A percentile compares a stretch with the other conserved stretches of the same genome.
phyloP scores from a whole-genome alignment of 1,284 basidiomycete species.

The Retiboletus flavoniger region DNA sequence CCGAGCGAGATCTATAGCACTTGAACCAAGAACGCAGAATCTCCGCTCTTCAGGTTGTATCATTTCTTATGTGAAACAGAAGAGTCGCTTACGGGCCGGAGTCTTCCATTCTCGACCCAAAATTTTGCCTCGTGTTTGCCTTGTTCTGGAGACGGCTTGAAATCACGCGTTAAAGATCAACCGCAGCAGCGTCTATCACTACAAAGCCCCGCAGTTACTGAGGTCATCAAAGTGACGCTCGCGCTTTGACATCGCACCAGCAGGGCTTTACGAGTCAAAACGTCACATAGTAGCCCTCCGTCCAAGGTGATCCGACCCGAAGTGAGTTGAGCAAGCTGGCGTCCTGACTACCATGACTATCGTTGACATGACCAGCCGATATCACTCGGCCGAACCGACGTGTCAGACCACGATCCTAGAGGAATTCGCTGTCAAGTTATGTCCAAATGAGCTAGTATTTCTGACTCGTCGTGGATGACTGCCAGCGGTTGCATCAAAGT shows the following conservation, averaged over 20 bases:
- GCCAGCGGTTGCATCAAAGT: neutral
- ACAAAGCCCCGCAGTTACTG: neutral
- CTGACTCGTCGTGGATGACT: neutral
- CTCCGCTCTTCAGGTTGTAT: conserved; percentile 6
- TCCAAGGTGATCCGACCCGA: neutral
- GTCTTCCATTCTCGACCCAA: conserved; percentile 21
- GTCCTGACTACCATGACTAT: too few species aligned
- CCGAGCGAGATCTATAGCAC: neutral
- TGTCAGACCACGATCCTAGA: neutral
- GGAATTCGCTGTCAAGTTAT: neutral
- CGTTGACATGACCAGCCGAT: neutral
- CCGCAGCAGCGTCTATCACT: neutral
- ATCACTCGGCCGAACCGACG: neutral
- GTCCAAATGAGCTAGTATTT: neutral
- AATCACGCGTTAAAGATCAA: neutral
- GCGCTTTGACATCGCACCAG: neutral
- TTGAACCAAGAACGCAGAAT: neutral
- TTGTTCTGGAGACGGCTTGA: neutral
- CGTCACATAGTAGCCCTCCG: too few species aligned
- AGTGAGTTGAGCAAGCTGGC: too few species aligned
- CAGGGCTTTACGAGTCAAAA: too few species aligned
- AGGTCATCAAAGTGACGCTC: neutral
- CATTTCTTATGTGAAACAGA: conserved; percentile 5
- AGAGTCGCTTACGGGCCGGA: neutral
- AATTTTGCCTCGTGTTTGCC: conserved; percentile 12